A percentile compares a stretch with the other conserved stretches of the same genome.
Evolutionary conservation across 139 green algal genomes (phyloP).

Genomic region (Chlamydomonas sphaeroides): DNA sequence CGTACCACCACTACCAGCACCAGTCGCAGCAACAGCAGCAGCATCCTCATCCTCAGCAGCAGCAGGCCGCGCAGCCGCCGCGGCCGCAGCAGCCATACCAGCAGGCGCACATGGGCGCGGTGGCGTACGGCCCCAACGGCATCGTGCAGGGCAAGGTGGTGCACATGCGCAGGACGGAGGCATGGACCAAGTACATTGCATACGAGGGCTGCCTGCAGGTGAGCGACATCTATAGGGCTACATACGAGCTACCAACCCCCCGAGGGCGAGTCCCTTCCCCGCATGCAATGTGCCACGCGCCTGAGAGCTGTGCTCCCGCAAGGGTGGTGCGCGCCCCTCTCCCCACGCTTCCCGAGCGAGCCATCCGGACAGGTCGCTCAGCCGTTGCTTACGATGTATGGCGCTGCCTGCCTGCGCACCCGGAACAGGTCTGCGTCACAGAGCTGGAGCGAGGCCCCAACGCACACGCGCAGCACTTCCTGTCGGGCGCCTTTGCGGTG

Average conservation of each 20-base stretch:
- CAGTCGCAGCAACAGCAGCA: slow-evolving; percentile 5
- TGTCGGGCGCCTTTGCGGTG: neutral
- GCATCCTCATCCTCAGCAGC: neutral
- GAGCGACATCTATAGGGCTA: too few relatives aligned
- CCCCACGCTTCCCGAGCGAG: too few relatives aligned
- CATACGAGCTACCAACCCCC: too few relatives aligned
- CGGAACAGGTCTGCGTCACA: slow-evolving; percentile 11
- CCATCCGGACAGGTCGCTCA: too few relatives aligned
- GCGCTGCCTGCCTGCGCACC: too few relatives aligned
- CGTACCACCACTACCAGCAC: neutral
- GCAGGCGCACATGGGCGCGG: neutral
- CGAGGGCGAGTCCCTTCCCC: too few relatives aligned
- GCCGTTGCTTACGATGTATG: too few relatives aligned
- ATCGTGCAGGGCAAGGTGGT: slow-evolving; percentile 38
- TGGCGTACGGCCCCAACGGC: neutral
- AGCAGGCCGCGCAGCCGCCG: neutral
- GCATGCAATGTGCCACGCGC: too few relatives aligned
- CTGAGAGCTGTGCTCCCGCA: too few relatives aligned
- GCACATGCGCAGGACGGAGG: slow-evolving; percentile 53
- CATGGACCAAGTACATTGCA: slow-evolving; percentile 59
- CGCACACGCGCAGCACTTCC: slow-evolving; percentile 6
- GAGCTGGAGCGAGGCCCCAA: slow-evolving; percentile 4
- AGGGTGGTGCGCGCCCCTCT: too few relatives aligned
- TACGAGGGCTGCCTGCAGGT: slow-evolving; percentile 67
- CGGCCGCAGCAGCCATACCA: neutral